Conservation (phyloP, 495 filamentous ascomycete genomes). For the Cetradonia linearis region DNA sequence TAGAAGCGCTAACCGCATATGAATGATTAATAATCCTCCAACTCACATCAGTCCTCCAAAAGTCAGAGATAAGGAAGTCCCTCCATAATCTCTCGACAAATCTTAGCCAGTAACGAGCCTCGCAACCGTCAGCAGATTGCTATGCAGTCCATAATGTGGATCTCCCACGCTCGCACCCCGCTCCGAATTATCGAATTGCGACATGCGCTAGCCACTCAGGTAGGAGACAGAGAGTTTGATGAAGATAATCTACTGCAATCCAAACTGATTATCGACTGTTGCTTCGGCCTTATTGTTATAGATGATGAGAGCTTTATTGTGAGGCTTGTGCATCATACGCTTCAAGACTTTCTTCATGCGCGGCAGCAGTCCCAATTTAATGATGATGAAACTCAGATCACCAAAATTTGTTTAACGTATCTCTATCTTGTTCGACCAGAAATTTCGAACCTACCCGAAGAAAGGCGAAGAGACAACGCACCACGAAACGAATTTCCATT, state of each 20-base stretch:
- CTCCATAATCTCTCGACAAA: slow-evolving; percentile 28
- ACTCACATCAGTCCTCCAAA: too few relatives aligned
- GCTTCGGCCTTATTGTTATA: slow-evolving; percentile 41
- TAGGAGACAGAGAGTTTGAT: slow-evolving; percentile 28
- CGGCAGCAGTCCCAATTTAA: slow-evolving; percentile 18
- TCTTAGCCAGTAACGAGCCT: slow-evolving; percentile 27
- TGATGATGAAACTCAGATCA: slow-evolving; percentile 15
- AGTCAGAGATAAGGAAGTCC: slow-evolving; percentile 25
- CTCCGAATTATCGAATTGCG: slow-evolving; percentile 36
- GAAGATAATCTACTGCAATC: slow-evolving; percentile 29
- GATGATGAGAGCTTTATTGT: slow-evolving; percentile 38
- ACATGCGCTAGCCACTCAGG: slow-evolving; percentile 37
- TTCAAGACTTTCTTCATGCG: slow-evolving; percentile 41
- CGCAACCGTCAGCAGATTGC: slow-evolving; percentile 27
- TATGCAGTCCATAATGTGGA: slow-evolving; percentile 35
- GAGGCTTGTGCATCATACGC: slow-evolving; percentile 46
- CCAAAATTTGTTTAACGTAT: slow-evolving; percentile 18
- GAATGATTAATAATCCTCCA: too few relatives aligned
- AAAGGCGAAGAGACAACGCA: not conserved
- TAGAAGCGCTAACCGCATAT: too few relatives aligned
- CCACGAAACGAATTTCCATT: slow-evolving; percentile 5
- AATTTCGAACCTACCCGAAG: not conserved
- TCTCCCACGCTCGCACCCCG: slow-evolving; percentile 32
- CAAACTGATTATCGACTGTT: slow-evolving; percentile 36
- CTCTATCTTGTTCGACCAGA: slow-evolving; percentile 13